A percentile compares a stretch with the other conserved stretches of the same genome.
phyloP scores from a whole-genome alignment of 2,329 filamentous ascomycete genomes.

The Phialophora verrucosa region DNA sequence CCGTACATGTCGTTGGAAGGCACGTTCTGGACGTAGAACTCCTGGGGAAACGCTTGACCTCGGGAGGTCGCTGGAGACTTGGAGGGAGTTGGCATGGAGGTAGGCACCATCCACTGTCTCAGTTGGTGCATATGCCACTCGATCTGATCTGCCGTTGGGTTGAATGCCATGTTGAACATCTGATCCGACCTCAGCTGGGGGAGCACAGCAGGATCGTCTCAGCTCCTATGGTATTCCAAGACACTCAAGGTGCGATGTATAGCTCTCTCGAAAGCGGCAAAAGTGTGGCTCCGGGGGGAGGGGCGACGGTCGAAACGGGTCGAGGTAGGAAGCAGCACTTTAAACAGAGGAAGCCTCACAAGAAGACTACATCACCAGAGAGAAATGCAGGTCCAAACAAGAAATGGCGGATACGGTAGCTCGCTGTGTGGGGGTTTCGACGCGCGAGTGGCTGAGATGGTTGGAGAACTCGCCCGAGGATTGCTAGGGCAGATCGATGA shows the following conservation, averaged over 20 bases:
- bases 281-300: neutral
- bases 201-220: neutral
- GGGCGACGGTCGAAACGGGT: slow-evolving; percentile 10
- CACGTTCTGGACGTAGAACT: slow-evolving; percentile 35
- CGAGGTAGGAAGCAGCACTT: slow-evolving; percentile 16
- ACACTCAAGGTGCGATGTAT: neutral
- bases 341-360: slow-evolving; percentile 6
- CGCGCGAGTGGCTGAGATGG: slow-evolving; percentile 14
- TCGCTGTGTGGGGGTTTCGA: slow-evolving; percentile 14
- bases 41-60: slow-evolving; percentile 27
- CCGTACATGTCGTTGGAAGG: slow-evolving; percentile 32
- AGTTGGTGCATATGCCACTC: slow-evolving; percentile 39
- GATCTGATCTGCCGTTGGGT: slow-evolving; percentile 33
- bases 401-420: slow-evolving; percentile 6
- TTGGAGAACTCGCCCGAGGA: slow-evolving; percentile 5
- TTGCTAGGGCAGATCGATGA: slow-evolving; percentile 4
- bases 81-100: slow-evolving; percentile 28
- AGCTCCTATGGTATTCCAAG: neutral
- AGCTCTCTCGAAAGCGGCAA: neutral
- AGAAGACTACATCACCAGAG: slow-evolving; percentile 24
- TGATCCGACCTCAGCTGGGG: slow-evolving; percentile 1
- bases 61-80: slow-evolving; percentile 18
- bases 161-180: slow-evolving; percentile 31
- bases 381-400: slow-evolving; percentile 11
- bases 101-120: slow-evolving; percentile 38